Evolutionary conservation across 257 asterid species (phyloP), one percentile per base, ranked within the genome.

Genomic region (Penstemon eatonii): DNA sequence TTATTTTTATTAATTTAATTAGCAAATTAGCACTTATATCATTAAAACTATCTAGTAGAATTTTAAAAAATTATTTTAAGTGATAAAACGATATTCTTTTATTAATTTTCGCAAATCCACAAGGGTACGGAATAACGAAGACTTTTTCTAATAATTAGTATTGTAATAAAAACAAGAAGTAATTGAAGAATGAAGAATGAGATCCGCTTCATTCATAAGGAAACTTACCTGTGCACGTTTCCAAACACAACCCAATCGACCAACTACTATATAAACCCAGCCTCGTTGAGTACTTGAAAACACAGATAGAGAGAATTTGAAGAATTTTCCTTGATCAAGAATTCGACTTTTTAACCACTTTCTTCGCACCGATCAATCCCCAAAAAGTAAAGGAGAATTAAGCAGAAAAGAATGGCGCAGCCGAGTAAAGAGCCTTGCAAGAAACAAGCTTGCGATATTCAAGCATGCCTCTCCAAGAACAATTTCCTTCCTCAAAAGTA

Each of bases 401-500:
- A 56, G 39, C 54, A 6, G 53, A 33, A 13, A 45, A 61, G 63
- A 42, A 93, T 93, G 99, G 85, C 79, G 78, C 96, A 83, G 80
- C 81, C 89, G 13, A 87, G 86, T 80, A 90, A 90, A 76, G 99
- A 93, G 78, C 96, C 99, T 0, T 93, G 99, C 59, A 93, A 93
- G 85, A 90, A 88, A 76, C 78, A 93, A 74, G 99, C 96, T 40
- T 93, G 99, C 75, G 89, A 90, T 58, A 93, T 93, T 77, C 99
- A 93, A 78, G 85, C 96, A 37, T 93, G 99, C 62, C 99, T 90
- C 63, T 85, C 99, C 84, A 93, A 90, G 90, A 93, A 90, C 90
- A 93, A 93, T 87, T 93, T 93, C 82, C 85, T 71, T 56, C 41
- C 97, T 3, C 91, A 89, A 37, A 93, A 79, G 99, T 87, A 40